phyloP scores from a whole-genome alignment of 1,284 basidiomycete genomes.

The Kwoniella shivajii region DNA sequence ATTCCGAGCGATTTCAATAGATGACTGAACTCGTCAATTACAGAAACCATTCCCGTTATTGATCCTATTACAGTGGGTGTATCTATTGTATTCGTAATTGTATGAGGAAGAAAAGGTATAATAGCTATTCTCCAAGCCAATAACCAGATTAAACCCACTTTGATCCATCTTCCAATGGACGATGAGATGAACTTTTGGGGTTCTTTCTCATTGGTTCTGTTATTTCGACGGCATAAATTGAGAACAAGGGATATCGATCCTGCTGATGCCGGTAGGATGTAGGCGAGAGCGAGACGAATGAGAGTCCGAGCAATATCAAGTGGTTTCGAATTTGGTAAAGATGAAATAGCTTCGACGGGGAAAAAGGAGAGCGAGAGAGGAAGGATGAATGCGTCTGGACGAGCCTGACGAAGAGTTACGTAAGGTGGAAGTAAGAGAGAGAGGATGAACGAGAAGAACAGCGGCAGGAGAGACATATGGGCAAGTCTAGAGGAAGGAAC shows the following conservation, averaged over 20 bases:
- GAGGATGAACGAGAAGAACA: background rate
- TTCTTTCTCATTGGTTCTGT: background rate
- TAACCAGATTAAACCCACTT: background rate
- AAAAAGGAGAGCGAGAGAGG: background rate
- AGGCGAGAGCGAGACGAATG: slow-evolving; percentile 1
- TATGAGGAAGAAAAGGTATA: background rate
- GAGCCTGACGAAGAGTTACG: background rate
- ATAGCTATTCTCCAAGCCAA: background rate
- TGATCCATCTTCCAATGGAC: background rate
- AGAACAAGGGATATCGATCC: background rate
- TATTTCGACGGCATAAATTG: background rate
- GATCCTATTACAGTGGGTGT: background rate
- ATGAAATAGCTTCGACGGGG: background rate
- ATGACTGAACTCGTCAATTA: background rate
- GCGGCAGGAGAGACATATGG: background rate
- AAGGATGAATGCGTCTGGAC: slow-evolving; percentile 1
- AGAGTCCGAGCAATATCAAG: slow-evolving; percentile 1
- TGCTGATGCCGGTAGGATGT: background rate
- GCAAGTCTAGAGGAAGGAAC: too few relatives aligned
- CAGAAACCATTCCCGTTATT: background rate
- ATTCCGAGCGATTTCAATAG: background rate
- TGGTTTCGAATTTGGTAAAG: slow-evolving; percentile 1
- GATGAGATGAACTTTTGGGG: background rate
- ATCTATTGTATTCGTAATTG: background rate
- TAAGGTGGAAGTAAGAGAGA: background rate